Conservation (phyloP, 2,329 filamentous ascomycete species). For the Neofusicoccum kwambonambiense region DNA sequence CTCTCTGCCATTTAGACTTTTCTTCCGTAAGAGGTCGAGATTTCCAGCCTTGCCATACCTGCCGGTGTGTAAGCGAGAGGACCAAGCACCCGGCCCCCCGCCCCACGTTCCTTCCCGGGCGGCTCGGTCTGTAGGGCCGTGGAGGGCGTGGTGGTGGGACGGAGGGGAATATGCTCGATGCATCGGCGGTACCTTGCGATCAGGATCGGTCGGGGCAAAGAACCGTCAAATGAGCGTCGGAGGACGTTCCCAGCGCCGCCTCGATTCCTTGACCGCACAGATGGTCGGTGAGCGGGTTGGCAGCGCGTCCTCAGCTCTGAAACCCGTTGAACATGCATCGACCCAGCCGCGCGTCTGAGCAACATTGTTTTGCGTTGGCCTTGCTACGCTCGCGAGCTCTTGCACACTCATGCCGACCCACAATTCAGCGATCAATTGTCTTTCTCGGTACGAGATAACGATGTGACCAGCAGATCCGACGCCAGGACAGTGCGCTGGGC, state of each 20-base stretch:
- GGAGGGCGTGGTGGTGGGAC: neutral
- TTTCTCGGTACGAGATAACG: neutral
- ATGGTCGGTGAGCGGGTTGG: neutral
- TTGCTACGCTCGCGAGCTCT: neutral
- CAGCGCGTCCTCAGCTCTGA: neutral
- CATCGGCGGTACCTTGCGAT: neutral
- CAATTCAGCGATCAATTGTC: neutral
- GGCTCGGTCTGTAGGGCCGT: neutral
- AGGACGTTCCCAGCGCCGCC: neutral
- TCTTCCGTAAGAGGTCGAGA: neutral
- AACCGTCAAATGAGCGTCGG: neutral
- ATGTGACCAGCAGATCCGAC: neutral
- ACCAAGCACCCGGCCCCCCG: neutral
- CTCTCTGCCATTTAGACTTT: neutral
- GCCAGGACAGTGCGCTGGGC: neutral
- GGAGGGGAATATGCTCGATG: neutral
- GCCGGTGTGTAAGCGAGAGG: neutral
- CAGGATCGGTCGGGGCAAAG: neutral
- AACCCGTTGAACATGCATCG: neutral
- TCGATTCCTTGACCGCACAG: neutral
- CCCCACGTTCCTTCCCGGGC: neutral
- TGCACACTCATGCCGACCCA: neutral
- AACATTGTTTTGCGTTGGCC: neutral
- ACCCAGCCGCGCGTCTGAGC: constrained; percentile 9
- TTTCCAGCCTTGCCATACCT: neutral